Base-by-base conservation (phyloP, 192 early-diverging fungal species). In the Backusella tarrabulga region DNA sequence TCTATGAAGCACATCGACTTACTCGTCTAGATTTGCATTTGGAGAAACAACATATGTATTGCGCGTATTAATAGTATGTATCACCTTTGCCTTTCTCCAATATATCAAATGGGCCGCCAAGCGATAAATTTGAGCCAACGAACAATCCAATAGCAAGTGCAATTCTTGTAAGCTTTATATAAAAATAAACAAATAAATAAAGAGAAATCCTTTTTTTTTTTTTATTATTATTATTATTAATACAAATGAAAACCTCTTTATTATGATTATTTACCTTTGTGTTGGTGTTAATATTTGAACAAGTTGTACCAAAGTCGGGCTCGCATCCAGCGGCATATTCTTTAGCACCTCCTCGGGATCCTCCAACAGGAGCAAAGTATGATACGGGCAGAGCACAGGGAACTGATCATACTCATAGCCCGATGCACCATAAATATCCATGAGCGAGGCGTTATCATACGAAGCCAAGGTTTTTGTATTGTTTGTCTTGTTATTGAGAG, bases 11-110 rank as follows among this genome's bases (percentile, higher is more conserved):
- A 23, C 5, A 23, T 14, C 56, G 12, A 73, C 89, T 77, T 85
- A 88, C 88, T 85, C 79, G 68, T 85, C 83, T n/a, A 92, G 74
- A 68, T 87, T 85, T 1, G 91, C 90, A 46, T 88, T 79, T 21
- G 89, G 90, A 1, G 93, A 88, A 1, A 95, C 87, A 2, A 95
- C 91, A 81, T 99, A 99, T 4, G 93, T 88, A 75, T 95, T 94
- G 32, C 88, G 80, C 29, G 88, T 83, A 74, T 85, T 87, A 54
- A 98, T 92, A 7, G 92, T 90, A 83, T 97, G 90, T 56, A 99
- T 94, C 36, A 99, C 85, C 78, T 94, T 95, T 12, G 96, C 97
- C 74, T 96, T 94, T 71, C 88, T 83, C 97, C 97, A 99, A 80
- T 94, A 97, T 34, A 97, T 93, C 36, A 99, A 83, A 82, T 99